phyloP scores from a whole-genome alignment of 2,329 filamentous ascomycete species.

The Orbilia javanica region DNA sequence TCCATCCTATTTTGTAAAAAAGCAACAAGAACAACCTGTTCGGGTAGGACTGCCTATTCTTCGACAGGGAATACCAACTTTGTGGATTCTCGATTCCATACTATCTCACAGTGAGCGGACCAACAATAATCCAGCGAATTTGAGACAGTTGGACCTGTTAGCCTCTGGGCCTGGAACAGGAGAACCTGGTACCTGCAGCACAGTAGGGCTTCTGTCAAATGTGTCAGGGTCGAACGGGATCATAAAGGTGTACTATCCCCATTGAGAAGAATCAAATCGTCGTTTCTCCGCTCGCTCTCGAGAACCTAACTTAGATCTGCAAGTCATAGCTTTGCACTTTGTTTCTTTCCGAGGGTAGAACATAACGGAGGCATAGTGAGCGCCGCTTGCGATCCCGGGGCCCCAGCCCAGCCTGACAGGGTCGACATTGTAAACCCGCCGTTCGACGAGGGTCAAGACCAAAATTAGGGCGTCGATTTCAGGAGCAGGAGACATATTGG shows the following conservation, averaged over 20 bases:
- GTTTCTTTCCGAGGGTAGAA: background rate
- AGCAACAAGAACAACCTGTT: slow-evolving; percentile 47
- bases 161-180: slow-evolving; percentile 46
- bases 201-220: slow-evolving; percentile 45
- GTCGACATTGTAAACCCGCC: slow-evolving; percentile 36
- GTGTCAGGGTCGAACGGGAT: slow-evolving; percentile 43
- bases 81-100: slow-evolving; percentile 20
- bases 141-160: slow-evolving; percentile 34
- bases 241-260: slow-evolving; percentile 30
- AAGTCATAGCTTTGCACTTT: slow-evolving; percentile 19
- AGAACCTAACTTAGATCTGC: slow-evolving; percentile 38
- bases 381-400: slow-evolving; percentile 1
- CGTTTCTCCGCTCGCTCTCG: slow-evolving; percentile 18
- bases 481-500: slow-evolving; percentile 43
- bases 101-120: slow-evolving; percentile 15
- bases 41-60: slow-evolving; percentile 47
- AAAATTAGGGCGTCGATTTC: slow-evolving; percentile 14
- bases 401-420: slow-evolving; percentile 22
- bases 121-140: slow-evolving; percentile 32
- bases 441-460: slow-evolving; percentile 31
- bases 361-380: background rate
- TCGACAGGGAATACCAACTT: slow-evolving; percentile 42
- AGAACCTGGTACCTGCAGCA: slow-evolving; percentile 58
- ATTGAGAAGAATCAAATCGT: slow-evolving; percentile 29
- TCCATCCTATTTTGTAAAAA: slow-evolving; percentile 30